phyloP scores from a whole-genome alignment of 306 rosid genomes.

The Rosa multiflora region DNA sequence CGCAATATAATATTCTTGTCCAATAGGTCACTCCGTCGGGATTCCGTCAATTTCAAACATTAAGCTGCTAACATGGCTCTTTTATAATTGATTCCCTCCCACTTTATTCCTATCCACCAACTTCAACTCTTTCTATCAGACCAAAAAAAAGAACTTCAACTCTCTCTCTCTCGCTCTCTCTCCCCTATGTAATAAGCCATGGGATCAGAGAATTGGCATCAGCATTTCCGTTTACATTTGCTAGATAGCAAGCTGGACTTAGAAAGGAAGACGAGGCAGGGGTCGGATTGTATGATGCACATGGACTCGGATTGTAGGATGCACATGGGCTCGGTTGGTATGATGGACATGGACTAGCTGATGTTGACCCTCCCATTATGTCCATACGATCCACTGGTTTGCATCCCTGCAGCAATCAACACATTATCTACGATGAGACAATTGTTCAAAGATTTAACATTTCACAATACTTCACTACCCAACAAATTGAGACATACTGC shows the following conservation, averaged over 20 bases:
- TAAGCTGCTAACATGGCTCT: no score
- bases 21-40: no score
- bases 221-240: slow-evolving; percentile 35
- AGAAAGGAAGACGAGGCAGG: slow-evolving; percentile 61
- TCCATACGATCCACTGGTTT: slow-evolving; percentile 53
- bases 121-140: no score
- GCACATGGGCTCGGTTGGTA: slow-evolving; percentile 47
- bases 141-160: no score
- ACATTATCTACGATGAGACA: not conserved
- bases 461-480: not conserved
- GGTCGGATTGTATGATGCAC: slow-evolving; percentile 51
- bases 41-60: no score
- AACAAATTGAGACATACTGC: not conserved
- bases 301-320: slow-evolving; percentile 45
- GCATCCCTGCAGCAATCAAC: slow-evolving; percentile 41
- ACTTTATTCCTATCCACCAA: no score
- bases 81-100: no score
- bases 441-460: not conserved
- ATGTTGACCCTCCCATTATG: slow-evolving; percentile 54
- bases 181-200: slow-evolving; percentile 32
- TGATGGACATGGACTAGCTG: slow-evolving; percentile 59
- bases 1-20: no score
- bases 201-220: slow-evolving; percentile 65
- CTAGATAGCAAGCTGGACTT: slow-evolving; percentile 48
- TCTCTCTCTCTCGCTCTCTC: no score